Percentiles rank a stretch among this genome's conserved stretches.
phyloP scores from a whole-genome alignment of 2,329 filamentous ascomycete genomes.

The Ophidiomyces ophidiicola region DNA sequence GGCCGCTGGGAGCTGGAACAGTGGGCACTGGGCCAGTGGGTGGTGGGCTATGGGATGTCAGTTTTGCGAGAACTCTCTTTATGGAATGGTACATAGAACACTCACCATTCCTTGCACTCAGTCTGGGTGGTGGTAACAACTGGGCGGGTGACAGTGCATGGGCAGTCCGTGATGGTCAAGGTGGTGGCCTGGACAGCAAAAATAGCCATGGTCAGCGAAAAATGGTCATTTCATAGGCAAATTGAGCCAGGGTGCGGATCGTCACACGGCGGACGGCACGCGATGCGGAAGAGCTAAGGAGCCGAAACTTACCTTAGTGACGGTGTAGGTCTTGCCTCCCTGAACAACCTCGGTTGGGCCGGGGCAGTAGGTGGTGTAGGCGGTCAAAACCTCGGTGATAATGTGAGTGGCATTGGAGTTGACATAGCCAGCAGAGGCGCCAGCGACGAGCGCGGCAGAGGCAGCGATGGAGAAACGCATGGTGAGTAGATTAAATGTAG shows the following conservation, averaged over 20 bases:
- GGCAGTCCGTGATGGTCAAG: conserved; percentile 54
- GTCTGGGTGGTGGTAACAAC: conserved; percentile 43
- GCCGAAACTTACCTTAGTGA: conserved; percentile 45
- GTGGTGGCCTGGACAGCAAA: conserved; percentile 45
- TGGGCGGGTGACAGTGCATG: conserved; percentile 51
- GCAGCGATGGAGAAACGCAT: conserved; percentile 41
- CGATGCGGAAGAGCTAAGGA: not conserved
- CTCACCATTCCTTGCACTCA: conserved; percentile 33
- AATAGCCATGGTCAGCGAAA: conserved; percentile 1
- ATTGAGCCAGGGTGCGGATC: too few species aligned
- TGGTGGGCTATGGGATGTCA: too few species aligned
- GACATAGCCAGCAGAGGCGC: conserved; percentile 24
- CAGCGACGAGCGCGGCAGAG: conserved; percentile 30
- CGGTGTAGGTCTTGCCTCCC: conserved; percentile 54
- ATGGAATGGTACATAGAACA: conserved; percentile 5
- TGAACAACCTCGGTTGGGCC: conserved; percentile 51
- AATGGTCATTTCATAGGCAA: too few species aligned
- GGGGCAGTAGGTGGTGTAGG: conserved; percentile 62
- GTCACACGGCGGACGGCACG: too few species aligned
- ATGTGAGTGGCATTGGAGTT: conserved; percentile 20
- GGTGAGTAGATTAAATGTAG: conserved; percentile 23
- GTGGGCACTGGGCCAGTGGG: not conserved
- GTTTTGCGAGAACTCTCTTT: too few species aligned
- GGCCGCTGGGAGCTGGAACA: not conserved
- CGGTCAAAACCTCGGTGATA: conserved; percentile 37